Evolutionary conservation across 2,329 filamentous ascomycete species (phyloP), one percentile per base, ranked within the genome.

Genomic region (Pseudocercospora cruenta): DNA sequence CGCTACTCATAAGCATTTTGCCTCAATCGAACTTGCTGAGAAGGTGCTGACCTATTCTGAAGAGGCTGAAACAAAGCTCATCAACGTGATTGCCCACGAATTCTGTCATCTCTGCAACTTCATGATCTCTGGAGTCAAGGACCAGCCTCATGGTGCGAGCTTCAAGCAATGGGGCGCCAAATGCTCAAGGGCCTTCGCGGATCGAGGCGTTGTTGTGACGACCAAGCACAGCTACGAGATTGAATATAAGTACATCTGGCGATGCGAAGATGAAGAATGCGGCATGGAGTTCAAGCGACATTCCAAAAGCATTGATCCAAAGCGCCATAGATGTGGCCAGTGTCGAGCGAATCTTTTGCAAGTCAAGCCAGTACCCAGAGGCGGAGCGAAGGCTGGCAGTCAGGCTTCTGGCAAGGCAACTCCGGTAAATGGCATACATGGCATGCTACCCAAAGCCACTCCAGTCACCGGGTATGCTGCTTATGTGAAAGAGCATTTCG

Each of bases 51-150:
- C 93, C 75, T 86, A 90, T 80, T 90, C 65, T 88, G 92, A 2
- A 2, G 47, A 63, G 33, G 54, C 47, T 57, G 65, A 67, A 19
- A 64, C 58, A 1, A 63, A 64, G 26, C 85, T 98, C 1, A 85
- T 95, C 69, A 97, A 97, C 78, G 93, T 95, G 0, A 81, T 98
- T n/a, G 93, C 94, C 0, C 95, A 99, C 77, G 95, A 99, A 74
- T 98, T 95, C 81, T 98, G 95, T 78, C 95, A 99, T 76, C 82
- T 98, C 1, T 90, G 92, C 51, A 96, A 93, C 73, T 97, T 94
- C 78, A 96, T 98, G 88, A 83, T 98, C 69, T 90, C 86, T 58
- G 88, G 89, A 39, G 82, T 94, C 39, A 89, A 87, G 51, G 89
- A 88, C 63, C 90, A 91, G 67, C 92, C 93, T 0, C 94, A 97